Base-by-base conservation (phyloP, 2,329 filamentous ascomycete genomes). In the Fusarium austroafricanum region DNA sequence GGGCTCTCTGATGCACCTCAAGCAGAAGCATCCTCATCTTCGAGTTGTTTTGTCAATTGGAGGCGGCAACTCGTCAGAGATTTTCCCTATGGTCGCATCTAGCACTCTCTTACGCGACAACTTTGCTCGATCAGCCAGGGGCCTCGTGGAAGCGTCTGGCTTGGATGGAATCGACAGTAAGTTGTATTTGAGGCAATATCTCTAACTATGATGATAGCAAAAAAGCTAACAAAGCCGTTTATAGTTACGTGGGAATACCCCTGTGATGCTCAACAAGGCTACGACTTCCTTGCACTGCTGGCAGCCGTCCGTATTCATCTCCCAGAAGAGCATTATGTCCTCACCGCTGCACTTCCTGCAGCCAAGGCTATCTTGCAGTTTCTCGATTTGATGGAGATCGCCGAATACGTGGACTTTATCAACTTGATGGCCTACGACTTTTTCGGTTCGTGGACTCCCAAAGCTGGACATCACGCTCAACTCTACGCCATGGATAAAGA, bases 381-480 rank as follows among this genome's bases (percentile, higher is more conserved):
- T 73, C 91, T 95, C 75, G 87, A 94, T 74, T 81, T 95, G 12
- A 80, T 78, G 21, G 81, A 83, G 57, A 87, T 89, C 12, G 84
- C 89, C 49, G 80, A 86, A 44, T 89, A 92, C 70, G 83, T 96
- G 35, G 91, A 95, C 77, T 85, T 90, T 65, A 81, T 96, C 76
- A 95, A 95, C 76, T 80, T 96, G 35, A 93, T 91, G 86, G 87
- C 92, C 2, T 96, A 94, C 78, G 92, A 96, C 77, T 92, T 94
- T 74, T 89, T 86, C 26, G 92, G 92, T 2, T 83, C 87, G 5
- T 94, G 92, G 92, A 87, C 86, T 2, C 76, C 82, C 29, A 85
- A 85, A 58, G 87, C 87, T 44, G 92, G 92, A 9, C 91, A 95
- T 76, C 92, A 95, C 55, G 87, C 92, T 6, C 92, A 94, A 75